phyloP scores from a whole-genome alignment of 495 filamentous ascomycete species.

The Annulohypoxylon nitens region DNA sequence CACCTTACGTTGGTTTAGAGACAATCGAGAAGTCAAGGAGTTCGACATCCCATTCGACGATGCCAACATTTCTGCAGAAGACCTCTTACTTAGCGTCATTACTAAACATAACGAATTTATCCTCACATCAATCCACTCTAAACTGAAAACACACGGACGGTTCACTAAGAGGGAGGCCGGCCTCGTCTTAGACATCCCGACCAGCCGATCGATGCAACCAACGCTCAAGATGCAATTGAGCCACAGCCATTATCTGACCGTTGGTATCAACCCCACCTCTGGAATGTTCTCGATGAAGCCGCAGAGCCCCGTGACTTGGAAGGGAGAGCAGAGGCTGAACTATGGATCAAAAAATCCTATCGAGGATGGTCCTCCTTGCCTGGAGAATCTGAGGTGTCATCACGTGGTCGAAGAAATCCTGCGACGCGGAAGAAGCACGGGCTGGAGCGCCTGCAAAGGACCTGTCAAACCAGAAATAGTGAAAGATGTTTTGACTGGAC shows the following conservation, averaged over 20 bases:
- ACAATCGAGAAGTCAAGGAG: constrained; percentile 77
- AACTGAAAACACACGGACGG: constrained; percentile 67
- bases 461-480: constrained; percentile 70
- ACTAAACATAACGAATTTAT: constrained; percentile 78
- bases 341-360: constrained; percentile 62
- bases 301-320: constrained; percentile 53
- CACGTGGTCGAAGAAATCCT: constrained; percentile 74
- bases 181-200: constrained; percentile 67
- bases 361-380: constrained; percentile 64
- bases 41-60: constrained; percentile 73
- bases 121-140: constrained; percentile 70
- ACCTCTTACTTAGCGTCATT: constrained; percentile 78
- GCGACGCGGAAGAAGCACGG: constrained; percentile 68
- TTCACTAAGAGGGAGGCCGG: constrained; percentile 68
- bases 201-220: constrained; percentile 73
- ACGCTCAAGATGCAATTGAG: constrained; percentile 76
- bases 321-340: constrained; percentile 67
- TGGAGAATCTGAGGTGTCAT: constrained; percentile 70
- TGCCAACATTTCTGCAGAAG: constrained; percentile 76
- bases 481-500: constrained; percentile 69
- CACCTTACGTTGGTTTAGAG: constrained; percentile 85
- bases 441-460: constrained; percentile 69
- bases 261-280: constrained; percentile 76
- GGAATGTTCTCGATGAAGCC: constrained; percentile 69
- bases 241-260: constrained; percentile 64